Evolutionary conservation across 257 asterid genomes (phyloP).

Genomic region (Gentiana dahurica): DNA sequence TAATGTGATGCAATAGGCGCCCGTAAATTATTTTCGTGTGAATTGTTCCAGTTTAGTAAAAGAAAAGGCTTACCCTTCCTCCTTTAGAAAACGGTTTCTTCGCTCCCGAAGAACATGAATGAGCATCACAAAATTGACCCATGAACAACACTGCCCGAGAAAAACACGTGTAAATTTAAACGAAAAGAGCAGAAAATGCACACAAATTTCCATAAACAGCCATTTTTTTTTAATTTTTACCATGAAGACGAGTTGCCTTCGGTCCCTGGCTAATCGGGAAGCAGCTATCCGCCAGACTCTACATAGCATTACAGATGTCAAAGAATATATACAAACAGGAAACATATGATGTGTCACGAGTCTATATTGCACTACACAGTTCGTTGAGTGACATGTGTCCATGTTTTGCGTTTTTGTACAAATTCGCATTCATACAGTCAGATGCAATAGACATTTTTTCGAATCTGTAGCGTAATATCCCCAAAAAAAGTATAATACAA

Average conservation of each 20-base stretch:
- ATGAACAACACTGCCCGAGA: slow-evolving; percentile 57
- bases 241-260: slow-evolving; percentile 71
- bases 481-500: neutral
- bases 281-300: slow-evolving; percentile 82
- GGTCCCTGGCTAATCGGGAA: slow-evolving; percentile 59
- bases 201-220: neutral
- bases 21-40: too few species aligned
- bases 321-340: neutral
- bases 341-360: too few species aligned
- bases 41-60: too few species aligned
- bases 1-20: too few species aligned
- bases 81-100: slow-evolving; percentile 73
- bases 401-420: too few species aligned
- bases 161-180: slow-evolving; percentile 10
- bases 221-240: slow-evolving; percentile 11
- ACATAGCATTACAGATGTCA: slow-evolving; percentile 13
- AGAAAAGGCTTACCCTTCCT: slow-evolving; percentile 53
- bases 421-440: too few species aligned
- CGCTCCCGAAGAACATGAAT: slow-evolving; percentile 49
- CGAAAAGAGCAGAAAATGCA: neutral
- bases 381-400: too few species aligned
- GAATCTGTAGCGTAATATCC: neutral
- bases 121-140: slow-evolving; percentile 91
- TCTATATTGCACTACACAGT: too few species aligned
- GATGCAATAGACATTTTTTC: too few species aligned